phyloP scores from a whole-genome alignment of 2,329 filamentous ascomycete species.

The Paecilomyces sp. region DNA sequence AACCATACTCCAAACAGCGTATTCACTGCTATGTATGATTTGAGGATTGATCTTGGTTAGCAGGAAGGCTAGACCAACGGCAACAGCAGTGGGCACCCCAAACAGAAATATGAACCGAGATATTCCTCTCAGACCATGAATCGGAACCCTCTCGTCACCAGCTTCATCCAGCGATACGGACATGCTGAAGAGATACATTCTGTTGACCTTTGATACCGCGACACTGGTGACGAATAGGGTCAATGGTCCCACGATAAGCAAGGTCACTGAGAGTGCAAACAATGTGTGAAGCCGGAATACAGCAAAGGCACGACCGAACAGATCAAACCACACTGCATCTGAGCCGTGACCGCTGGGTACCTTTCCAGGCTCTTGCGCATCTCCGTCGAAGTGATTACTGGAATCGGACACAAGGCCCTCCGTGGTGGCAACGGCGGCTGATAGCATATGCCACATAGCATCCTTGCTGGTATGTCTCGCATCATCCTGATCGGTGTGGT shows the following conservation, averaged over 20 bases:
- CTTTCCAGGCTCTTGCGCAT: constrained; percentile 50
- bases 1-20: constrained; percentile 84
- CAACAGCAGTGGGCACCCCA: constrained; percentile 57
- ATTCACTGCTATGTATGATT: constrained; percentile 84
- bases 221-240: constrained; percentile 63
- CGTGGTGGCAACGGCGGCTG: constrained; percentile 68
- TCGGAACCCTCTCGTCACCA: constrained; percentile 52
- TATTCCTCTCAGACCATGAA: constrained; percentile 75
- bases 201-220: constrained; percentile 63
- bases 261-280: constrained; percentile 78
- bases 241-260: constrained; percentile 74
- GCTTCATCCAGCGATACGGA: constrained; percentile 53
- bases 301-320: constrained; percentile 74
- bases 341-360: constrained; percentile 60
- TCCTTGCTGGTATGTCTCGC: constrained; percentile 60
- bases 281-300: constrained; percentile 73
- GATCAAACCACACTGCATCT: constrained; percentile 84
- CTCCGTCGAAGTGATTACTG: constrained; percentile 58
- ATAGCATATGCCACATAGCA: constrained; percentile 92
- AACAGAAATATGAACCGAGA: constrained; percentile 77
- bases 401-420: constrained; percentile 63
- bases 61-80: constrained; percentile 66
- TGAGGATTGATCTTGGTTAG: constrained; percentile 78
- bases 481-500: constrained; percentile 89
- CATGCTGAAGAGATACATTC: constrained; percentile 80